A percentile compares a stretch with the other conserved stretches of the same genome.
These are phyloP conservation scores for Candida easanensis DNA, from an alignment of 805 yeast species.

Conservation along the genomic window DNA sequence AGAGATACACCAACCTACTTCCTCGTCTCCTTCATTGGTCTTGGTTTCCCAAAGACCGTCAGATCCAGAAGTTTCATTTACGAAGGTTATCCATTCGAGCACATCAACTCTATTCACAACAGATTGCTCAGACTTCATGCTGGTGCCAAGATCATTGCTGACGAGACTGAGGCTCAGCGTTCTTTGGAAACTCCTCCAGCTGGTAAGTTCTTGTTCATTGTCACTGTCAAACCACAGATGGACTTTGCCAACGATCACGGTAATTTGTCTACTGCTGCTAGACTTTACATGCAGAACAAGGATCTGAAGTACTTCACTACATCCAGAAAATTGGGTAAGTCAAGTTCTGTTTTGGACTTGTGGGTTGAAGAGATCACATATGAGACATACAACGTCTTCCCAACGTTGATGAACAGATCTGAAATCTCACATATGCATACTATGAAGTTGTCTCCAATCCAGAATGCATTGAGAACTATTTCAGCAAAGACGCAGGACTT, in stretches of 20 bases:
- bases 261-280: constrained; percentile 49
- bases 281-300: constrained; percentile 73
- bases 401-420: constrained; percentile 82
- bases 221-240: constrained; percentile 66
- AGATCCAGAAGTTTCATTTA: constrained; percentile 76
- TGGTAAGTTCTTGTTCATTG: constrained; percentile 73
- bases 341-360: constrained; percentile 65
- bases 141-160: constrained; percentile 68
- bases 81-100: constrained; percentile 87
- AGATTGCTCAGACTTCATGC: constrained; percentile 73
- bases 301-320: constrained; percentile 68
- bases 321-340: constrained; percentile 69
- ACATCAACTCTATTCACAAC: constrained; percentile 77
- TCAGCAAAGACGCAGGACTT: constrained; percentile 69
- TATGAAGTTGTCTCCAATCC: constrained; percentile 73
- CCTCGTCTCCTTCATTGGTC: constrained; percentile 76
- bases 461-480: constrained; percentile 73
- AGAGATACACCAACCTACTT: constrained; percentile 75
- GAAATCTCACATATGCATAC: constrained; percentile 53
- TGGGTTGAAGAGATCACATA: constrained; percentile 89
- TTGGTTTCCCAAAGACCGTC: constrained; percentile 76
- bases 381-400: constrained; percentile 74
- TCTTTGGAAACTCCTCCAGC: constrained; percentile 50
- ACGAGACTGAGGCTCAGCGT: constrained; percentile 52
- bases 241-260: constrained; percentile 43